A percentile compares a stretch with the other conserved stretches of the same genome.
Conservation (phyloP, 768 basidiomycete genomes). For the Russula ochroleuca region DNA sequence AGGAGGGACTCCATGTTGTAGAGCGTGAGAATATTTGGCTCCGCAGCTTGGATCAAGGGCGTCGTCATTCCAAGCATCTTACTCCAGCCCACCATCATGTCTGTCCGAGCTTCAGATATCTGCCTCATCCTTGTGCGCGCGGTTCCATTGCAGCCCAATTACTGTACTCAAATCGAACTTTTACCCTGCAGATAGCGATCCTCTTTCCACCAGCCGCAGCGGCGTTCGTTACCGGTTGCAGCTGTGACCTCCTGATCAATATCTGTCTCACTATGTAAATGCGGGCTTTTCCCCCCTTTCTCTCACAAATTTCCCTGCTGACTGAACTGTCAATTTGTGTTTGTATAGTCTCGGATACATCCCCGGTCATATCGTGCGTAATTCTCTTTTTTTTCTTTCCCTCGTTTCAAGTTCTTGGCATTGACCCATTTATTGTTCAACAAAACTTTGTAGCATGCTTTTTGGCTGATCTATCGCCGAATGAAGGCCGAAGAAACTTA, state of each 20-base stretch:
- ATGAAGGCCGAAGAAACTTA: constrained; percentile 84
- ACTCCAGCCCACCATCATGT: constrained; percentile 32
- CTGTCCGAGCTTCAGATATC: constrained; percentile 62
- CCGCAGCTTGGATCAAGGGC: not conserved
- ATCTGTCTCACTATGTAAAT: constrained; percentile 66
- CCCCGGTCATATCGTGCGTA: constrained; percentile 53
- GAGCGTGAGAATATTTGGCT: not conserved
- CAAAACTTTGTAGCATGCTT: constrained; percentile 53
- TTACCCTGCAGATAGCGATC: constrained; percentile 56
- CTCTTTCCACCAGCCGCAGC: constrained; percentile 80
- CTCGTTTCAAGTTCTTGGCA: not conserved
- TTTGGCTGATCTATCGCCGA: constrained; percentile 88
- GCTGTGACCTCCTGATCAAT: constrained; percentile 84
- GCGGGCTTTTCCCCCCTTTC: constrained; percentile 30
- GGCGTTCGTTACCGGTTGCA: constrained; percentile 73
- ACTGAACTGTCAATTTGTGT: not conserved
- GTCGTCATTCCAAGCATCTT: not conserved
- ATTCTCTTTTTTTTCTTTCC: not conserved
- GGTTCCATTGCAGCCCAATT: not conserved
- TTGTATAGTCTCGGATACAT: constrained; percentile 64
- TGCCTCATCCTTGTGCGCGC: constrained; percentile 70
- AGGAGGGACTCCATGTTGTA: no score
- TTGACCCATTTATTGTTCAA: not conserved
- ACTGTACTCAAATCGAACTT: not conserved
- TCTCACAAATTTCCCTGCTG: not conserved